A percentile compares a stretch with the other conserved stretches of the same genome.
Evolutionary conservation across 2,329 filamentous ascomycete species (phyloP).

Genomic region (Rhinocladiella mackenziei): DNA sequence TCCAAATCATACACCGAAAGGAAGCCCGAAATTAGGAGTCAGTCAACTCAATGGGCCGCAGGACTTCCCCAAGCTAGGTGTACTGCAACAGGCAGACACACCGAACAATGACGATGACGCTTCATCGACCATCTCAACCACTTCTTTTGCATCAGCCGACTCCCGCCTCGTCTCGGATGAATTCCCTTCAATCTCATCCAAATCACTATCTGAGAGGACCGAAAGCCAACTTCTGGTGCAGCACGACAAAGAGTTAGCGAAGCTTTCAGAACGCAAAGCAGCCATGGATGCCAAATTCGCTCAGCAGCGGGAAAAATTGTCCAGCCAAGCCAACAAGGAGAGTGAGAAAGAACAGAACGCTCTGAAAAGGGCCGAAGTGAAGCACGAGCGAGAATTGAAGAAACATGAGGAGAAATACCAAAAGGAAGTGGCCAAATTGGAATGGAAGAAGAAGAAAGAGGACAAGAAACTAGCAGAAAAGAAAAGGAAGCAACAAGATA

Average conservation of each 20-base stretch:
- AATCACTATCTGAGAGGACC: constrained; percentile 16
- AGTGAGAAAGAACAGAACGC: constrained; percentile 28
- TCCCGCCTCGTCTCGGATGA: constrained; percentile 27
- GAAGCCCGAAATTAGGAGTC: constrained; percentile 2
- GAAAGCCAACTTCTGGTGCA: constrained; percentile 25
- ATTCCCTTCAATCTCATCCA: constrained; percentile 18
- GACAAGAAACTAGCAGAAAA: constrained; percentile 39
- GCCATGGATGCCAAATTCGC: constrained; percentile 39
- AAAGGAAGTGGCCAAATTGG: constrained; percentile 41
- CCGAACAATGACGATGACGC: constrained; percentile 23
- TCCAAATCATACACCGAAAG: constrained; percentile 7
- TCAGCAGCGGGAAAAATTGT: constrained; percentile 32
- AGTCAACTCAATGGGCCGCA: neutral
- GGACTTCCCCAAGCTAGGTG: neutral
- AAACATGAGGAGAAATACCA: constrained; percentile 32
- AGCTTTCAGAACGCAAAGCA: constrained; percentile 40
- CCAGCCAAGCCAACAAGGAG: constrained; percentile 19
- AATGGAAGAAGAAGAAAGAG: constrained; percentile 40
- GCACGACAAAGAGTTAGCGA: constrained; percentile 44
- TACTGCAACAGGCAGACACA: neutral
- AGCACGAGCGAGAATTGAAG: constrained; percentile 31
- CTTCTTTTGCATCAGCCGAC: constrained; percentile 33
- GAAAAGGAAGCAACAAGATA: constrained; percentile 36
- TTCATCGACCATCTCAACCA: constrained; percentile 28
- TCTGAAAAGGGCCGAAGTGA: constrained; percentile 31